A percentile compares a stretch with the other conserved stretches of the same genome.
Conservation (phyloP, 225 moss, liverwort and hornwort genomes). For the Sphagnum tenellum region DNA sequence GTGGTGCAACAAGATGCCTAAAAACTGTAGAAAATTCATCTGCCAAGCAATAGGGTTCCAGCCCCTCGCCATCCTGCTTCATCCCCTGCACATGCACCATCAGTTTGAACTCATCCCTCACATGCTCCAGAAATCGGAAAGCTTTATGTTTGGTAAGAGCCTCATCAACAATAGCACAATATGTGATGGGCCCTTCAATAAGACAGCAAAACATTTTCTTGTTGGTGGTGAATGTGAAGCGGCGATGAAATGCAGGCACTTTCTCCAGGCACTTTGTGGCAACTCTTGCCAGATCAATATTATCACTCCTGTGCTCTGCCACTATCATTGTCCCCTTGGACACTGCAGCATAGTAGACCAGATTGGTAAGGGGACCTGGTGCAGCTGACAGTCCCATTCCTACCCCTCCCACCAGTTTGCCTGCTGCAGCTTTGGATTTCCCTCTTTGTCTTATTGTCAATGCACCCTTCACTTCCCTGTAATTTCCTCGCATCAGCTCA, state of each 20-base stretch:
- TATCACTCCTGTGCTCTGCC: conserved; percentile 19
- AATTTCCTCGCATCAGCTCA: too few species aligned
- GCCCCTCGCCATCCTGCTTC: conserved; percentile 8
- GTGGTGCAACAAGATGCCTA: conserved; percentile 24
- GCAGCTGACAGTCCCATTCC: conserved; percentile 12
- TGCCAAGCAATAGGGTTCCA: conserved; percentile 12
- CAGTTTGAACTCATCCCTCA: conserved; percentile 31
- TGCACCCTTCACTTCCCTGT: too few species aligned
- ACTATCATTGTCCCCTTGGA: conserved; percentile 14
- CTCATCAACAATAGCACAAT: conserved; percentile 37
- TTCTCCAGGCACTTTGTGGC: conserved; percentile 18
- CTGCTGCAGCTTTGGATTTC: too few species aligned
- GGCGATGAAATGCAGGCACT: conserved; percentile 23
- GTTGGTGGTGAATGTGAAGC: conserved; percentile 22
- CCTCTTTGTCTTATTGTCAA: too few species aligned
- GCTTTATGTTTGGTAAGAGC: conserved; percentile 27
- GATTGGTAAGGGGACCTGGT: conserved; percentile 12
- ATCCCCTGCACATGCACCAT: conserved; percentile 20
- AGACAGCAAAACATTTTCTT: conserved; percentile 30
- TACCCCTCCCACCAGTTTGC: neutral
- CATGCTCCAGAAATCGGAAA: conserved; percentile 29
- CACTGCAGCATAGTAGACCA: conserved; percentile 37
- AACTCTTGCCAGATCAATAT: conserved; percentile 14
- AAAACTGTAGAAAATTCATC: conserved; percentile 26
- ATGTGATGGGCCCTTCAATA: conserved; percentile 25